Conservation (phyloP, 495 filamentous ascomycete genomes). For the Hypoxylon trugodes region DNA sequence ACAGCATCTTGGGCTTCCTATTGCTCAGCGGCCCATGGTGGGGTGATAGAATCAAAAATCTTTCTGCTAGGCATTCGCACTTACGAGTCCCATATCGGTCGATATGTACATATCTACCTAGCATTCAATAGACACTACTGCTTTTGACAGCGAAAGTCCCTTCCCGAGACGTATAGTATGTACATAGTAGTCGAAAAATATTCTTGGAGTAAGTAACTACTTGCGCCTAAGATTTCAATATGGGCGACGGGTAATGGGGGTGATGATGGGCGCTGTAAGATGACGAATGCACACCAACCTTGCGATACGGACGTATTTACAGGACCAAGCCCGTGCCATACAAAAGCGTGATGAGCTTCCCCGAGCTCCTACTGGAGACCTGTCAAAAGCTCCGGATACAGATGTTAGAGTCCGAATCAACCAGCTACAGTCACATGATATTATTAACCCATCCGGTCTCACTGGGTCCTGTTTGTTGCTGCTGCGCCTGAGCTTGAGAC, state of each 20-base stretch:
- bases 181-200: constrained; percentile 22
- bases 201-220: constrained; percentile 32
- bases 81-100: constrained; percentile 44
- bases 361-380: constrained; percentile 34
- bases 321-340: constrained; percentile 25
- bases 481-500: constrained; percentile 28
- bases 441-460: background rate
- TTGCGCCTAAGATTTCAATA: constrained; percentile 28
- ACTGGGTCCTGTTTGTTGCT: constrained; percentile 14
- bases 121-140: no score
- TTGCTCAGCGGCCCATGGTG: constrained; percentile 40
- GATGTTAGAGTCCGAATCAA: constrained; percentile 15
- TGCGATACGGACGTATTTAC: constrained; percentile 20
- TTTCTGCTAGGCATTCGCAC: constrained; percentile 38
- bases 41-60: constrained; percentile 37
- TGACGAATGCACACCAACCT: constrained; percentile 37
- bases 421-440: constrained; percentile 37
- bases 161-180: constrained; percentile 27
- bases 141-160: constrained; percentile 29
- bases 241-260: constrained; percentile 12
- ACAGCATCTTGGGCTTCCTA: constrained; percentile 33
- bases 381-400: constrained; percentile 16
- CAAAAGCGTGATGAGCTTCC: constrained; percentile 36
- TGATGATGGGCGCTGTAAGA: constrained; percentile 37
- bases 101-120: no score